Percentiles rank a stretch among this genome's conserved stretches.
Evolutionary conservation across 2,329 filamentous ascomycete genomes (phyloP).

Genomic region (Penicillium olsonii): DNA sequence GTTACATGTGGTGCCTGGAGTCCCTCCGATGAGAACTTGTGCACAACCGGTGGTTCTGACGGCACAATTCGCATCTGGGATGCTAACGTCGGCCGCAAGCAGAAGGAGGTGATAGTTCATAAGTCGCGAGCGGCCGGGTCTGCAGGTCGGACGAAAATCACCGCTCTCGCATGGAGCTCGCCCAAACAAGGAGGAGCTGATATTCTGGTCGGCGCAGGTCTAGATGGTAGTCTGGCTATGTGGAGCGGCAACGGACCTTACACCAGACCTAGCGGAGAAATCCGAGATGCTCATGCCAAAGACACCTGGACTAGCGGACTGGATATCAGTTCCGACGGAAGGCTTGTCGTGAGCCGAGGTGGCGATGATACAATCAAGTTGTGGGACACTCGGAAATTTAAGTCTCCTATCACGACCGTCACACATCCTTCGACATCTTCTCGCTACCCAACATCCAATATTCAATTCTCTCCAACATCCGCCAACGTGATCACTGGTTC

Average conservation of each 20-base stretch:
- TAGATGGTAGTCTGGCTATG: conserved; percentile 90
- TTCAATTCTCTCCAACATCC: conserved; percentile 82
- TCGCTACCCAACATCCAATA: conserved; percentile 81
- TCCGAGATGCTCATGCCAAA: conserved; percentile 76
- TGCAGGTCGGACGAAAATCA: conserved; percentile 91
- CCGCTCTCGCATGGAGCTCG: conserved; percentile 82
- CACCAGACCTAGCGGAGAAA: conserved; percentile 76
- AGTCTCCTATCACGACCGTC: conserved; percentile 77
- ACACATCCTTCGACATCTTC: conserved; percentile 79
- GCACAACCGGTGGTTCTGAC: conserved; percentile 89
- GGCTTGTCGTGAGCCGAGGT: conserved; percentile 85
- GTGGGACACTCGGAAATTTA: conserved; percentile 97
- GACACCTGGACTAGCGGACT: conserved; percentile 91
- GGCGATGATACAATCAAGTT: conserved; percentile 92
- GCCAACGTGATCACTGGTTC: conserved; percentile 89
- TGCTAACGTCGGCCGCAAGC: conserved; percentile 82
- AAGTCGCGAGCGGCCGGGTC: conserved; percentile 88
- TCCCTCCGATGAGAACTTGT: conserved; percentile 79
- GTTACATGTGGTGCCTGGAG: conserved; percentile 89
- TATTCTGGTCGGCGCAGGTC: conserved; percentile 75
- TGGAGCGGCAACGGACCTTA: conserved; percentile 89
- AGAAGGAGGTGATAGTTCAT: conserved; percentile 93
- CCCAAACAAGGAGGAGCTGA: conserved; percentile 75
- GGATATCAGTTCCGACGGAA: conserved; percentile 86
- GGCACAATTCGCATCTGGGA: conserved; percentile 98